These are phyloP conservation scores for Vitellaria paradoxa DNA, from an alignment of 179 eudicot genomes.

Conservation along the genomic window DNA sequence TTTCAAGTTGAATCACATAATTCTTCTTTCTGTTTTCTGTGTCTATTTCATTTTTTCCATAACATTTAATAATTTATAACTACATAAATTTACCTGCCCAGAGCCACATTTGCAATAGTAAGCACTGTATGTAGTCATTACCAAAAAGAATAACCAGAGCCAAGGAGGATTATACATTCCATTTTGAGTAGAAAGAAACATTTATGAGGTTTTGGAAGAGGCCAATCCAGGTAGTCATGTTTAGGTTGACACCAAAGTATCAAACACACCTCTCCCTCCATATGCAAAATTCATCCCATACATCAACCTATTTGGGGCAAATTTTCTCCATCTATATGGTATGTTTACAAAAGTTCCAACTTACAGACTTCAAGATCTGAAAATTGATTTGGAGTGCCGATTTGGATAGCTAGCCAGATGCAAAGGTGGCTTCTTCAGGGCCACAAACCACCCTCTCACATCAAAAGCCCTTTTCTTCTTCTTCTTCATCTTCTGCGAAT, in stretches of 20 bases:
- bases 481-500: background rate
- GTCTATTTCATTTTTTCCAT: no score
- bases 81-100: slow-evolving; percentile 33
- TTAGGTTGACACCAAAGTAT: slow-evolving; percentile 55
- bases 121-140: slow-evolving; percentile 63
- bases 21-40: no score
- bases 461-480: background rate
- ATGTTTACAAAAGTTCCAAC: no score
- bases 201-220: slow-evolving; percentile 33
- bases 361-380: background rate
- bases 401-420: background rate
- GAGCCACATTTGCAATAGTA: slow-evolving; percentile 49
- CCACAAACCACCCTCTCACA: background rate
- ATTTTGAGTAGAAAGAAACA: slow-evolving; percentile 27
- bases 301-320: slow-evolving; percentile 20
- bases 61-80: no score
- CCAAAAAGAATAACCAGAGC: slow-evolving; percentile 65
- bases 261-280: slow-evolving; percentile 88
- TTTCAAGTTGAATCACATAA: no score
- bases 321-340: slow-evolving; percentile 48
- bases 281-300: slow-evolving; percentile 76
- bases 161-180: slow-evolving; percentile 44
- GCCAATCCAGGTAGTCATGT: slow-evolving; percentile 77
- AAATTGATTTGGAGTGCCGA: background rate
- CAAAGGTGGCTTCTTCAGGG: background rate